phyloP scores from a whole-genome alignment of 495 filamentous ascomycete species.

The Aspergillus bridgeri region DNA sequence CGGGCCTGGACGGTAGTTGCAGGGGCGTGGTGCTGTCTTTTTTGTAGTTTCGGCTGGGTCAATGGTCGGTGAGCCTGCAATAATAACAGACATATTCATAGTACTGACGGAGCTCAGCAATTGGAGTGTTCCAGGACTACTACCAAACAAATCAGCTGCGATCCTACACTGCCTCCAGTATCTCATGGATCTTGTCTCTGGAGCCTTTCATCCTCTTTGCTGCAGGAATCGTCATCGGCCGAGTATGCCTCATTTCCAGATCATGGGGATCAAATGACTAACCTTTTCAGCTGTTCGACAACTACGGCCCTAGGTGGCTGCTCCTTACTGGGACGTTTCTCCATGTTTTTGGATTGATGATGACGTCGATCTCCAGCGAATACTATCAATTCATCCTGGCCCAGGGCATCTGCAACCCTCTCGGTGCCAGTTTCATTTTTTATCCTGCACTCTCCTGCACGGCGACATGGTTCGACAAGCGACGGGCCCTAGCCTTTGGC shows the following conservation, averaged over 20 bases:
- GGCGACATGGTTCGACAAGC: constrained; percentile 49
- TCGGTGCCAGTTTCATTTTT: constrained; percentile 22
- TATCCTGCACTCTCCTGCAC: constrained; percentile 15
- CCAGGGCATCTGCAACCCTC: constrained; percentile 34
- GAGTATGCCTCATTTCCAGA: constrained; percentile 53
- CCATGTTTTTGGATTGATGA: constrained; percentile 69
- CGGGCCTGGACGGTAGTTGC: constrained; percentile 12
- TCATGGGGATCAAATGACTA: constrained; percentile 43
- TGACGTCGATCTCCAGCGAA: constrained; percentile 33
- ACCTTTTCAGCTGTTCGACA: constrained; percentile 43
- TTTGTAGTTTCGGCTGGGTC: constrained; percentile 32
- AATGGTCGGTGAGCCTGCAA: constrained; percentile 16
- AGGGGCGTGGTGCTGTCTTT: constrained; percentile 16
- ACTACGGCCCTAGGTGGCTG: constrained; percentile 63
- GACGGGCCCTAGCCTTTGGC: constrained; percentile 48
- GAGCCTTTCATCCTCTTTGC: constrained; percentile 57
- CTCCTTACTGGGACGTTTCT: constrained; percentile 58
- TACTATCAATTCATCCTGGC: constrained; percentile 43
- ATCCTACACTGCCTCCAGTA: constrained; percentile 46
- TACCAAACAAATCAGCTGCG: constrained; percentile 53
- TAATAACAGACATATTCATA: not conserved
- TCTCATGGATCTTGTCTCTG: constrained; percentile 61
- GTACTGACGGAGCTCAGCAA: constrained; percentile 18
- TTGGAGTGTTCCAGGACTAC: constrained; percentile 59
- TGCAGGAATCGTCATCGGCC: constrained; percentile 61